phyloP scores from a whole-genome alignment of 129 eudicot genomes.

The Pulicaria dysenterica region DNA sequence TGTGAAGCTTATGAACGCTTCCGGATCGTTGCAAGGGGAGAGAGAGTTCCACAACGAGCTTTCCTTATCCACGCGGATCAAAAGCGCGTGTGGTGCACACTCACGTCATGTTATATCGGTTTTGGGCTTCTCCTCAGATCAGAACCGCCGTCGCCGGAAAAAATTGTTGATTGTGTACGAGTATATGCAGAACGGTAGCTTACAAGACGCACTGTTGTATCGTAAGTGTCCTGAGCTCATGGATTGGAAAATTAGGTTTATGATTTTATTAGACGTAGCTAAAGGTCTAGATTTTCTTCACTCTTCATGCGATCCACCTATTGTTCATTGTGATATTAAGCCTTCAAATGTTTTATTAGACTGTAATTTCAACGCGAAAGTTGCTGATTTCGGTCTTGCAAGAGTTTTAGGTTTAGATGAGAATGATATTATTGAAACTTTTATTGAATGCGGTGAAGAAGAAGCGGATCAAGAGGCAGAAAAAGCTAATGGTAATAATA shows the following conservation, averaged over 20 bases:
- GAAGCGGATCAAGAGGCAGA: conserved; percentile 47
- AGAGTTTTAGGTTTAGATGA: conserved; percentile 56
- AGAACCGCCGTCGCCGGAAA: conserved; percentile 39
- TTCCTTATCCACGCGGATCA: conserved; percentile 55
- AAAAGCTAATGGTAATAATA: conserved; percentile 34
- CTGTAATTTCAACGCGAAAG: conserved; percentile 64
- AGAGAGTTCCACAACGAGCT: conserved; percentile 93
- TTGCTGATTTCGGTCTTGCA: conserved; percentile 91
- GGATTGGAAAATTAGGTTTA: conserved; percentile 73
- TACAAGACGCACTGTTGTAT: conserved; percentile 83
- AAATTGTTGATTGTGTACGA: conserved; percentile 71
- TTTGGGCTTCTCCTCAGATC: conserved; percentile 66
- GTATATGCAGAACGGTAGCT: conserved; percentile 85
- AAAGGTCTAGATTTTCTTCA: conserved; percentile 80
- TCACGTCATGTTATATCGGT: conserved; percentile 59
- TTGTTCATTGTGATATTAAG: conserved; percentile 87
- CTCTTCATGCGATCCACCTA: conserved; percentile 60
- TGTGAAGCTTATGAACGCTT: conserved; percentile 78
- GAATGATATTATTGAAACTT: conserved; percentile 45
- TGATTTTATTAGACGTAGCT: conserved; percentile 56
- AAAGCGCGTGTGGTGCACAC: conserved; percentile 40
- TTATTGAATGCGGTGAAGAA: conserved; percentile 53
- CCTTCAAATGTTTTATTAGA: conserved; percentile 88
- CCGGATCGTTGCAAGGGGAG: conserved; percentile 87
- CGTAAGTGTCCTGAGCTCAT: conserved; percentile 72